Base-by-base conservation (phyloP, 805 yeast genomes). In the Helenozyma rhizophorensis region DNA sequence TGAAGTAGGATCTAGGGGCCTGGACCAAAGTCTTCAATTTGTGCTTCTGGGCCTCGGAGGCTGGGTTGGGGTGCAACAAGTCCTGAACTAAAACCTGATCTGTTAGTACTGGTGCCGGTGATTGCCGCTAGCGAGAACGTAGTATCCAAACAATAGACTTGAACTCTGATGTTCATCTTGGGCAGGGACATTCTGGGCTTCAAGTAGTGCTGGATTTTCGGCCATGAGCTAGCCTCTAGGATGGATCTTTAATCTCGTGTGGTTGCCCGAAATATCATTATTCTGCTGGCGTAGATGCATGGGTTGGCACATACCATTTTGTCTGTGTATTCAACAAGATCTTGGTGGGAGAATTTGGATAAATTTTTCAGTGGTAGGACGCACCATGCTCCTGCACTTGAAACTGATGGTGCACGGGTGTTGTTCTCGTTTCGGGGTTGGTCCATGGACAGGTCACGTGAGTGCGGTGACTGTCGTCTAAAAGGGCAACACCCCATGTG, bases 21-120 rank as follows among this genome's bases (percentile, higher is more conserved):
- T 61, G 67, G 37, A 62, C 68, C 53, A 62, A 56, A 42, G 55
- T 54, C 58, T 62, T 62, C 51, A 57, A 52, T 40, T 62, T 62
- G 56, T 62, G 58, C 47, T 56, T 47, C 36, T 55, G 57, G 38
- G 61, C 59, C 51, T 61, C 67, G 27, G 66, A 43, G 39, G 59
- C 61, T 37, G 64, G 54, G 49, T 47, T 47, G 37, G 68, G 68
- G 60, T 62, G 56, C 52, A 62, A 62, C 51, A 62, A 60, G 57
- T 62, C 68, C 51, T 61, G 62, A 53, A 60, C 67, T 59, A 62
- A 62, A 58, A 62, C 68, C 68, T 44, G 34, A 8, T 7, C 16
- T 14, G 46, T 43, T 45, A 45, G 50, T 45, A 45, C 10, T 11
- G 11, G 25, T 9, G 7, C 14, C n/a, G n/a, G n/a, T n/a, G n/a